These are phyloP conservation scores for Ambrosia trifida DNA, from an alignment of 129 eudicot species.

Conservation along the genomic window DNA sequence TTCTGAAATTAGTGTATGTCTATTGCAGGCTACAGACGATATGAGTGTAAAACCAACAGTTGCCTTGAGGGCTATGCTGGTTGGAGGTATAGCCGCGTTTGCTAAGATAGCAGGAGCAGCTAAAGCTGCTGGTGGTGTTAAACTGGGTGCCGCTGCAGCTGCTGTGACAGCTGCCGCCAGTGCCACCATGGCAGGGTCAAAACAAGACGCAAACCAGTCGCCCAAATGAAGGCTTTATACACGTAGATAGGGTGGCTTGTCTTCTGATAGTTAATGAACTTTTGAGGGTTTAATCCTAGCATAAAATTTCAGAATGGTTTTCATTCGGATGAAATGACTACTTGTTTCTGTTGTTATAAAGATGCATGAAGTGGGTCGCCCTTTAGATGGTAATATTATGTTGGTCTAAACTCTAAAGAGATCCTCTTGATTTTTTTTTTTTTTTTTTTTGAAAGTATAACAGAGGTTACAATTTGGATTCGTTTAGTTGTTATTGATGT, in stretches of 20 bases:
- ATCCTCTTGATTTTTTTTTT: no score
- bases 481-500: no score
- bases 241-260: slow-evolving; percentile 12
- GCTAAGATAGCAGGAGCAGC: slow-evolving; percentile 73
- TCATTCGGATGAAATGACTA: not conserved
- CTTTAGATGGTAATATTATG: no score
- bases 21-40: slow-evolving; percentile 33
- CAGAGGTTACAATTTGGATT: no score
- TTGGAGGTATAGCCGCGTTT: slow-evolving; percentile 82
- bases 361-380: not conserved
- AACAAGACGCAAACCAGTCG: slow-evolving; percentile 49
- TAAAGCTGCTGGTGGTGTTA: slow-evolving; percentile 84
- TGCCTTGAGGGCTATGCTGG: slow-evolving; percentile 84
- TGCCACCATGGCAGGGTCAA: slow-evolving; percentile 72
- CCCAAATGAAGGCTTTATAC: slow-evolving; percentile 30
- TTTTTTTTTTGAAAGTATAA: no score
- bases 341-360: not conserved
- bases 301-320: not conserved
- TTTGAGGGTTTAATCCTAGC: slow-evolving; percentile 1
- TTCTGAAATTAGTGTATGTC: not conserved
- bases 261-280: slow-evolving; percentile 4
- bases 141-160: slow-evolving; percentile 76
- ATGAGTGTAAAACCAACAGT: slow-evolving; percentile 81
- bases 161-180: slow-evolving; percentile 74
- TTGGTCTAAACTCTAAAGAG: no score